Base-by-base conservation (phyloP, 495 filamentous ascomycete genomes). In the Penicillium simplicissimum region DNA sequence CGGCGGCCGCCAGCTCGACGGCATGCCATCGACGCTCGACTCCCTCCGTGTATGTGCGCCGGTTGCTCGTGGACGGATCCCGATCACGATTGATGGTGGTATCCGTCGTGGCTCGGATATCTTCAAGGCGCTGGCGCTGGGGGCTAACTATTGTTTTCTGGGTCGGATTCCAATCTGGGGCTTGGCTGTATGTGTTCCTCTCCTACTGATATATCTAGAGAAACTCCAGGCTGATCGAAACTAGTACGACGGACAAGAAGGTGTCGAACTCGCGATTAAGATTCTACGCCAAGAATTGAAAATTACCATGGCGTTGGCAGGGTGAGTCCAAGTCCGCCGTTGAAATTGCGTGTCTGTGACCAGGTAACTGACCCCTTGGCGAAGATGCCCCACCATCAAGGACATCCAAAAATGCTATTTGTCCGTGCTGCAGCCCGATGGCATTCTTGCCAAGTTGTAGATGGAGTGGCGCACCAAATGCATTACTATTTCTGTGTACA, bases 1-100 rank as follows among this genome's bases (percentile, higher is more conserved):
- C 77, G 93, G 94, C 38, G 93, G 93, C 8, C 82, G 93, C 13
- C 93, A 97, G 76, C 89, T 97, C 42, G 93, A 97, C 63, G 92
- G 92, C 63, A 86, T 91, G 3, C 86, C 90, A 14, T 90, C 90
- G 0, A 91, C 86, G 5, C 83, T 97, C 62, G 94, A 98, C 70
- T 81, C 95, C 0, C 83, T 98, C 4, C 88, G 90, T 8, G 92
- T 93, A 75, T 90, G 93, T 17, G 95, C 96, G 83, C 90, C 92
- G 1, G 86, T 90, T 38, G 84, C 96, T 23, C 81, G 92, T 65
- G 80, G 89, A 53, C 84, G 85, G 61, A 90, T 97, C 59, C 90
- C 93, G 67, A 79, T 98, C 34, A 94, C 83, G 66, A 74, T 97
- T 52, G 94, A 98, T 72, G 93, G 93, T 37, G 94, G 94, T 35